Evolutionary conservation across 2,329 filamentous ascomycete species (phyloP), one percentile per base, ranked within the genome.

Genomic region (Fusarium aywerte): DNA sequence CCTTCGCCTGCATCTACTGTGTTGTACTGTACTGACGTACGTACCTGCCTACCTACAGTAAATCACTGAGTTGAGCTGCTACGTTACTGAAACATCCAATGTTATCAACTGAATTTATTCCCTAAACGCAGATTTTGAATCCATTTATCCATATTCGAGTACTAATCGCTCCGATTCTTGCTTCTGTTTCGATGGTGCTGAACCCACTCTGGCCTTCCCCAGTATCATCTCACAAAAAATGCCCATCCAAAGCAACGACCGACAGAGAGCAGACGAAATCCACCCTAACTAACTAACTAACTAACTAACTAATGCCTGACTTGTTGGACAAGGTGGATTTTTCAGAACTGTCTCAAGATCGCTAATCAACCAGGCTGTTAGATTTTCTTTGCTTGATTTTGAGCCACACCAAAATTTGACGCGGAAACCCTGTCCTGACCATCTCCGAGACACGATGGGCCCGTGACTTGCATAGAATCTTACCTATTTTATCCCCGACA

Each of bases 361-460:
- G 31, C 45, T 43, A 40, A 49, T 21, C 36, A 43, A 18, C 52
- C 35, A 31, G 38, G 16, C 36, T 15, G n/a, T 36, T 40, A 47
- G 42, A 54, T 49, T 58, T 21, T 43, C 45, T 27, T 45, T 27
- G 21, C 53, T 40, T 52, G 36, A 58, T n/a, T 33, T 47, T 51
- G 50, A 57, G 69, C 67, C 69, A 73, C 70, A 73, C 71, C 71
- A 68, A 44, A 71, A 70, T 67, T 57, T 61, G 67, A 73, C 45
- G 69, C 71, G 62, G 29, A 27, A 42, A 52, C 63, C 48, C 52
- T 58, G 54, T 60, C 71, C 65, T 57, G 56, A 65, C 48, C 38
- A 25, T 43, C 42, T 63, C 60, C 57, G 70, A 73, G 67, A 73
- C 71, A 63, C 64, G 48, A 58, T 59, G 62, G 59, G 67, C 44